Evolutionary conservation across 768 basidiomycete genomes (phyloP).

Genomic region (Lentinula aciculospora): DNA sequence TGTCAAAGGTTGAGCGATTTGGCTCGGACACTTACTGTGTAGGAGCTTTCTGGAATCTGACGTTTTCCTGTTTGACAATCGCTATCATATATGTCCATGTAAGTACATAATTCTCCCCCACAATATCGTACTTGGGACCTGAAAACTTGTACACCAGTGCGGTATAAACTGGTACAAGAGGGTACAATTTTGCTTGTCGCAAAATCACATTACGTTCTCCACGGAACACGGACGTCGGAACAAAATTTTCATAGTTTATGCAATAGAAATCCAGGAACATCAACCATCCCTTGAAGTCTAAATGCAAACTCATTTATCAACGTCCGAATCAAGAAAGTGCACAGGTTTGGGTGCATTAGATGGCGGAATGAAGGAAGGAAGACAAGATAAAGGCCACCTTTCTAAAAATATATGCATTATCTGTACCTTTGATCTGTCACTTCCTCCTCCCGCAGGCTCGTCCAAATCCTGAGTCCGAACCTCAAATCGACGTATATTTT

Average conservation of each 20-base stretch:
- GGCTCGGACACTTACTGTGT: not conserved
- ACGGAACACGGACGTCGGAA: not conserved
- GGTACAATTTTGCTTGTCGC: not conserved
- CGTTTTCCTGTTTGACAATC: not conserved
- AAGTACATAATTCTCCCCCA: not conserved
- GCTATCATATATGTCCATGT: not conserved
- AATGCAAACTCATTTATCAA: not conserved
- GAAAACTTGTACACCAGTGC: not conserved
- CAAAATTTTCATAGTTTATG: not conserved
- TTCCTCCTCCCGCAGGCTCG: not conserved
- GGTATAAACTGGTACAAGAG: not conserved
- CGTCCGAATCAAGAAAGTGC: not conserved
- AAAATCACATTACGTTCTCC: not conserved
- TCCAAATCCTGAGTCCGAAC: not conserved
- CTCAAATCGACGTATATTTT: not conserved
- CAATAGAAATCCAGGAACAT: not conserved
- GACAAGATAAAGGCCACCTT: not conserved
- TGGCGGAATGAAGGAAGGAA: not conserved
- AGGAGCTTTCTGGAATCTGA: not conserved
- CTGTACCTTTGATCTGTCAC: not conserved
- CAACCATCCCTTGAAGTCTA: not conserved
- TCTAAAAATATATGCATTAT: not conserved
- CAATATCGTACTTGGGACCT: not conserved
- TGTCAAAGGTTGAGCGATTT: not conserved
- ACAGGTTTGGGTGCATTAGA: not conserved